Evolutionary conservation across 441 rosid species (phyloP).

Genomic region (Erodium trifolium): DNA sequence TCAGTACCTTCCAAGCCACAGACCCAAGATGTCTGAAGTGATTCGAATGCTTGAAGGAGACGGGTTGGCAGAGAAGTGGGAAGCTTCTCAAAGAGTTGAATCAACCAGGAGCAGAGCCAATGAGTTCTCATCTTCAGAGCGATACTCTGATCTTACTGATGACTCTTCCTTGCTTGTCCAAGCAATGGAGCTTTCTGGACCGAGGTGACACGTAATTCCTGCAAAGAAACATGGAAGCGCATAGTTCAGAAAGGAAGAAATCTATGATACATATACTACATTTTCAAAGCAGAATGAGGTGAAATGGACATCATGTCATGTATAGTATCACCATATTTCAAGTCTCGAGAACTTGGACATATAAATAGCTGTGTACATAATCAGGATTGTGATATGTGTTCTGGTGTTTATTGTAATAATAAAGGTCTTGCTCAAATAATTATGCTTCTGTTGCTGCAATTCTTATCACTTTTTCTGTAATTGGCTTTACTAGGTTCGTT

Average conservation of each 20-base stretch:
- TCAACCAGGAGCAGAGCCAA: slow-evolving; percentile 43
- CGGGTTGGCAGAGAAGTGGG: slow-evolving; percentile 94
- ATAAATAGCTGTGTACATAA: slow-evolving; percentile 31
- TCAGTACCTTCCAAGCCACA: slow-evolving; percentile 64
- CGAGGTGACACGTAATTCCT: slow-evolving; percentile 36
- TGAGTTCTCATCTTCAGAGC: slow-evolving; percentile 53
- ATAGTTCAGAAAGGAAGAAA: no score
- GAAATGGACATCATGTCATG: slow-evolving; percentile 20
- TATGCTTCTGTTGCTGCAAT: not conserved
- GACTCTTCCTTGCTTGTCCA: slow-evolving; percentile 72
- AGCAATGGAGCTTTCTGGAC: slow-evolving; percentile 92
- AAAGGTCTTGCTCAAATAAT: not conserved
- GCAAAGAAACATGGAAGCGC: no score
- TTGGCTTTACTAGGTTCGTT: not conserved
- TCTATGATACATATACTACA: not conserved
- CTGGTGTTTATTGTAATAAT: not conserved
- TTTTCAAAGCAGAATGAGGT: slow-evolving; percentile 8
- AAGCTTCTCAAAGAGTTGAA: slow-evolving; percentile 48
- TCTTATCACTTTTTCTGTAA: not conserved
- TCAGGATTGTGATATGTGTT: slow-evolving; percentile 16
- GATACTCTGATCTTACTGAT: slow-evolving; percentile 75
- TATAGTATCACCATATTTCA: slow-evolving; percentile 22
- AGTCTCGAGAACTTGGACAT: slow-evolving; percentile 21
- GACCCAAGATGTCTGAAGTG: slow-evolving; percentile 91
- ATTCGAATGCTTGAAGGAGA: slow-evolving; percentile 97